Evolutionary conservation across 805 yeast genomes (phyloP).

Genomic region (Wickerhamomyces kurtzmanii): DNA sequence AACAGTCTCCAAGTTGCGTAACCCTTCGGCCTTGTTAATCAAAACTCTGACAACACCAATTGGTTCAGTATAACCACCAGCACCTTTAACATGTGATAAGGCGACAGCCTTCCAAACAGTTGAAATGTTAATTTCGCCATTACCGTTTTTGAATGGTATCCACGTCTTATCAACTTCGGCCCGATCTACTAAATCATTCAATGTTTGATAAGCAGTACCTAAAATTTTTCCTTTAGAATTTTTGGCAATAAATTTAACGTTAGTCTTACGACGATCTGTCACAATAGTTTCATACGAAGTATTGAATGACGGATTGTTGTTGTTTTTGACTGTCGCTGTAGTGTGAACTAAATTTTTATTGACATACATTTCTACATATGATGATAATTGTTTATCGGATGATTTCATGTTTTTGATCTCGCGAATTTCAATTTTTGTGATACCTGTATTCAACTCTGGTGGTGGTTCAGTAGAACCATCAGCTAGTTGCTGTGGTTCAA

Average conservation of each 20-base stretch:
- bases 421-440: slow-evolving; percentile 55
- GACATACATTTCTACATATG: slow-evolving; percentile 65
- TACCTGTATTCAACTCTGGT: slow-evolving; percentile 92
- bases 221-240: slow-evolving; percentile 49
- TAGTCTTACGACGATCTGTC: slow-evolving; percentile 61
- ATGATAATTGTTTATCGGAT: slow-evolving; percentile 40
- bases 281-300: slow-evolving; percentile 57
- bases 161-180: slow-evolving; percentile 69
- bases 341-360: slow-evolving; percentile 50
- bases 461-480: slow-evolving; percentile 83
- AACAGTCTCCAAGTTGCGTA: slow-evolving; percentile 77
- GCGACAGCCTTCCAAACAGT: slow-evolving; percentile 85
- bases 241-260: slow-evolving; percentile 55
- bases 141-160: slow-evolving; percentile 60
- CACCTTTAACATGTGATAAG: slow-evolving; percentile 53
- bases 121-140: slow-evolving; percentile 62
- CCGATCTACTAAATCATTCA: slow-evolving; percentile 65
- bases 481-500: slow-evolving; percentile 44
- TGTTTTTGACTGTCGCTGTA: slow-evolving; percentile 49
- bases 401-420: slow-evolving; percentile 41
- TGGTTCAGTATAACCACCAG: slow-evolving; percentile 86
- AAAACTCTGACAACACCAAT: slow-evolving; percentile 81
- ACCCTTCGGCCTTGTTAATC: slow-evolving; percentile 59
- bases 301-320: slow-evolving; percentile 60
- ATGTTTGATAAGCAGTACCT: slow-evolving; percentile 48